Evolutionary conservation across 148 eudicot species (phyloP), one percentile per base, ranked within the genome.

Genomic region (Spergularia bocconei): DNA sequence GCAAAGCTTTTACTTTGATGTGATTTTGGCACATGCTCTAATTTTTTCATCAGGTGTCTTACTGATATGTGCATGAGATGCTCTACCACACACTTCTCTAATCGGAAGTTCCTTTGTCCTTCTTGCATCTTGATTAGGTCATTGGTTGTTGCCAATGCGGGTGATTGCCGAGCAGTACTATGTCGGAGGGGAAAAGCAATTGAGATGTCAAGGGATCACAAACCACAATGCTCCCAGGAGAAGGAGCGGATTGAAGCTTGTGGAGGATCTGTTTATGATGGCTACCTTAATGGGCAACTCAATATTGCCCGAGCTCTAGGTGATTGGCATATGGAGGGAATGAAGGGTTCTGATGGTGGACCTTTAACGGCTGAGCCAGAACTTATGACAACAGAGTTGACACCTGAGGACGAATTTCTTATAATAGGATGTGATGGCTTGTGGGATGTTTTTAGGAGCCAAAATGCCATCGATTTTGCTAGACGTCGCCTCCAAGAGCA

Each of bases 391-490:
- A 87, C 81, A 12, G 84, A 69, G 58, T 78, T 93, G 48, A 93
- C 98, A 8, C 77, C 82, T 33, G 98, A 93, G 58, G 98, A 93
- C n/a, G 98, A 93, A 81, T 93, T 93, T 70, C 88, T 93, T 60
- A 89, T 93, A 75, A 86, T 93, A 25, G 97, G 94, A 23, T 89
- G 98, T 82, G 98, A 93, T 65, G 98, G 98, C 41, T 69, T 93
- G 19, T 93, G 97, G 98, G 98, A 93, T 19, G 98, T 93, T 23
- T 93, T 93, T 56, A 82, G 87, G 86, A 91, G 92, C 87, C 98
- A 93, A 79, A 93, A 93, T 16, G 98, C 98, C 0, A 88, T 93
- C 14, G 98, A 93, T 77, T 93, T 93, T 86, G 98, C 97, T 1
- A 88, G 97, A n/a, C 77, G 92, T 64, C 80, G 80, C 79, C 93